Conservation (phyloP, 2,329 filamentous ascomycete genomes). For the Trichoderma oligosporum region DNA sequence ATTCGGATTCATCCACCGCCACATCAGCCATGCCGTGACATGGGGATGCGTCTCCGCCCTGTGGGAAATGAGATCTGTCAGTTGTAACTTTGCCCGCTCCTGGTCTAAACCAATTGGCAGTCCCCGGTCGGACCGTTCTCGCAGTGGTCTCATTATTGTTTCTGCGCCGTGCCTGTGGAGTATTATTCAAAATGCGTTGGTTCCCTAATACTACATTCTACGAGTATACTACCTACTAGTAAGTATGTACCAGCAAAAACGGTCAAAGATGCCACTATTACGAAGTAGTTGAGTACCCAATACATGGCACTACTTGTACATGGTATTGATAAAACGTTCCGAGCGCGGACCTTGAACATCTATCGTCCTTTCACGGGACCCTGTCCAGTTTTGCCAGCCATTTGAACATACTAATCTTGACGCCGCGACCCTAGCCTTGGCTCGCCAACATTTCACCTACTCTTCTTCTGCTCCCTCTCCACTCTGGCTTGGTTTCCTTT, state of each 20-base stretch:
- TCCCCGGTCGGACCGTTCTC: slow-evolving; percentile 17
- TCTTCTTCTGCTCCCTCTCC: slow-evolving; percentile 1
- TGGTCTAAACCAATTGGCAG: slow-evolving; percentile 17
- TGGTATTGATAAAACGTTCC: background rate
- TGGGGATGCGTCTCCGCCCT: slow-evolving; percentile 22
- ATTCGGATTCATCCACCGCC: slow-evolving; percentile 30
- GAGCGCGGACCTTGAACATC: background rate
- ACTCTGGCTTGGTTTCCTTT: background rate
- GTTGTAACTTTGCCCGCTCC: slow-evolving; percentile 21
- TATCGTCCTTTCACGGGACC: background rate
- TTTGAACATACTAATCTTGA: background rate
- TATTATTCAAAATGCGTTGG: background rate
- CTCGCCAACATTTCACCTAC: background rate
- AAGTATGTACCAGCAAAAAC: background rate
- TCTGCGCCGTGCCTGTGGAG: slow-evolving; percentile 14
- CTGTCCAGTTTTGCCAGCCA: background rate
- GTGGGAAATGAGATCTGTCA: slow-evolving; percentile 29
- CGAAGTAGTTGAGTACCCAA: background rate
- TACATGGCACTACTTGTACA: background rate
- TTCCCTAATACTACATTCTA: too few relatives aligned
- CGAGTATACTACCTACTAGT: too few relatives aligned
- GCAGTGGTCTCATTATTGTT: slow-evolving; percentile 19
- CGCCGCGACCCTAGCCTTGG: background rate
- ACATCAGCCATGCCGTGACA: slow-evolving; percentile 18
- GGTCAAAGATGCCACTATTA: background rate